phyloP scores from a whole-genome alignment of 139 green algal species.

The Nannochloris sp. region DNA sequence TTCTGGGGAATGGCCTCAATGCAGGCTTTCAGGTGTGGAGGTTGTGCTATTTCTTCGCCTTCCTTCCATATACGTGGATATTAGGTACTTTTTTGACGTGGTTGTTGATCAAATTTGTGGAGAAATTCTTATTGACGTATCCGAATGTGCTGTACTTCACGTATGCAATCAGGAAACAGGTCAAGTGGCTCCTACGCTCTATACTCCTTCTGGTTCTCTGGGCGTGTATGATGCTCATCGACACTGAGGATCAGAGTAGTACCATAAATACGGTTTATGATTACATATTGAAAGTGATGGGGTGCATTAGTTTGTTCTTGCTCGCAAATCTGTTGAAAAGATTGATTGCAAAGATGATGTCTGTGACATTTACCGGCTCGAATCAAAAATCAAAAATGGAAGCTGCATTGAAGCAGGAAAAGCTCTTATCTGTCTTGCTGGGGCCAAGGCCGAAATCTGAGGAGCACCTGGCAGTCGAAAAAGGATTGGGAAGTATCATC shows the following conservation, averaged over 20 bases:
- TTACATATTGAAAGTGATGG: slow-evolving; percentile 28
- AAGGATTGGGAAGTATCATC: neutral
- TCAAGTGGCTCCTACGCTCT: slow-evolving; percentile 15
- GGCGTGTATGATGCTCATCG: slow-evolving; percentile 19
- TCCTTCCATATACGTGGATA: slow-evolving; percentile 16
- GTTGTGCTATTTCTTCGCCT: slow-evolving; percentile 30
- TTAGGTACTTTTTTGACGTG: neutral
- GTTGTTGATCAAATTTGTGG: slow-evolving; percentile 9
- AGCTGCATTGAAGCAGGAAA: slow-evolving; percentile 37
- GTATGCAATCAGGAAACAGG: slow-evolving; percentile 18
- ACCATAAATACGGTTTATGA: slow-evolving; percentile 1
- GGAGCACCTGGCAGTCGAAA: neutral
- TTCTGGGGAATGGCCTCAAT: no score
- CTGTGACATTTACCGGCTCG: slow-evolving; percentile 55
- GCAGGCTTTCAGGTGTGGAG: slow-evolving; percentile 21
- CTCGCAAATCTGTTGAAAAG: slow-evolving; percentile 60
- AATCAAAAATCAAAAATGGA: slow-evolving; percentile 65
- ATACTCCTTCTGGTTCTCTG: slow-evolving; percentile 11
- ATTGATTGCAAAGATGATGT: slow-evolving; percentile 58
- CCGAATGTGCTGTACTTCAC: slow-evolving; percentile 21
- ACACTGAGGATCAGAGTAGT: neutral
- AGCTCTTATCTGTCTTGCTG: neutral
- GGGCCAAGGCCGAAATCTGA: neutral
- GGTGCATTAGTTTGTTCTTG: slow-evolving; percentile 55
- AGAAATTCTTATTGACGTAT: slow-evolving; percentile 19